Percentiles rank a stretch among this genome's conserved stretches.
Conservation (phyloP, 2,329 filamentous ascomycete genomes). For the Fusarium ambrosium region DNA sequence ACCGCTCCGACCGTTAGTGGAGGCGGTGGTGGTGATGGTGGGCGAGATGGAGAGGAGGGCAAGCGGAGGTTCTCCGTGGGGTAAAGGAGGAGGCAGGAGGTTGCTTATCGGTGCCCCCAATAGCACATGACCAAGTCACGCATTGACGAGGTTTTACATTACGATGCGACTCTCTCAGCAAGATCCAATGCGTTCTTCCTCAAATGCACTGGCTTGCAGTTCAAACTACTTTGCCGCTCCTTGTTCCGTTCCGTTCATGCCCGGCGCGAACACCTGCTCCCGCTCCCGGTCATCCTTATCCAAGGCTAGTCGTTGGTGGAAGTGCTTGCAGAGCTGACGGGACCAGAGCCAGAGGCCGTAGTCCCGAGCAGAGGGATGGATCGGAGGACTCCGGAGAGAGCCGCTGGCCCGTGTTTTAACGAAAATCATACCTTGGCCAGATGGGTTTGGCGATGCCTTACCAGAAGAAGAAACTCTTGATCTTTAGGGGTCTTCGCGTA, state of each 20-base stretch:
- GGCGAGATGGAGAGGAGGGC: background rate
- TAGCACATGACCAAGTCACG: slow-evolving; percentile 34
- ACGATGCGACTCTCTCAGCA: slow-evolving; percentile 6
- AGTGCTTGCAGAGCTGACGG: slow-evolving; percentile 30
- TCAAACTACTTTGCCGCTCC: slow-evolving; percentile 4
- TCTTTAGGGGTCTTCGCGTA: slow-evolving; percentile 26
- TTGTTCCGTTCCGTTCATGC: slow-evolving; percentile 33
- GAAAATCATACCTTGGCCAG: slow-evolving; percentile 20
- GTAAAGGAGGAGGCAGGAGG: background rate
- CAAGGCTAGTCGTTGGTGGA: slow-evolving; percentile 21
- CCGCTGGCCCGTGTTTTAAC: slow-evolving; percentile 43
- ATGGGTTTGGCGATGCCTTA: slow-evolving; percentile 29
- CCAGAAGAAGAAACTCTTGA: slow-evolving; percentile 36
- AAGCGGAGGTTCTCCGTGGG: slow-evolving; percentile 7
- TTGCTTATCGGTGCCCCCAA: slow-evolving; percentile 15
- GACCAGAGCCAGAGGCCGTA: slow-evolving; percentile 26
- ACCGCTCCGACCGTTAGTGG: background rate
- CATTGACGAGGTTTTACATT: slow-evolving; percentile 5
- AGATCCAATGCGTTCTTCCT: background rate
- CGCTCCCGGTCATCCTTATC: slow-evolving; percentile 24
- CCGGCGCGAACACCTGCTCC: slow-evolving; percentile 18
- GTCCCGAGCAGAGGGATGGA: slow-evolving; percentile 20
- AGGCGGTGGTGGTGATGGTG: slow-evolving; percentile 17
- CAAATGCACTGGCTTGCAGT: slow-evolving; percentile 8
- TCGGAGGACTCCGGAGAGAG: slow-evolving; percentile 42